Evolutionary conservation across 192 early-diverging fungal species (phyloP), one percentile per base, ranked within the genome.

Genomic region (Radiomyces spectabilis): DNA sequence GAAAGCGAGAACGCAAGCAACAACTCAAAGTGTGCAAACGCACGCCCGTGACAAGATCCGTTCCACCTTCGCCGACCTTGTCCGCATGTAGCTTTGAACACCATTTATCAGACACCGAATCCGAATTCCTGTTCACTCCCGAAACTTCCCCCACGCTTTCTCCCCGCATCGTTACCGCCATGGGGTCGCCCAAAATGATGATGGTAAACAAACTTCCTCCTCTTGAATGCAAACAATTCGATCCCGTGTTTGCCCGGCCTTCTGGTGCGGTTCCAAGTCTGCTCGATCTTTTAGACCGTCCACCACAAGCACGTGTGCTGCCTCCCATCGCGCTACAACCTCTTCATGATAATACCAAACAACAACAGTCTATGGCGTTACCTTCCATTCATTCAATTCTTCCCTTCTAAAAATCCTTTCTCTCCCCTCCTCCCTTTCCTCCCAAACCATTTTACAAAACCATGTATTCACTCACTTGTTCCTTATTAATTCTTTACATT

Each of bases 91-190:
- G 46, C 24, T 29, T 50, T 26, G 41, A 57, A 37, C 55, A 21
- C 22, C 32, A 52, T 16, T 30, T 31, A 29, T 55, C 53, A 32
- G 58, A 60, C 5, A 54, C 59, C 27, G 59, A 62, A 13, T 24
- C 16, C 42, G 68, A 70, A 10, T 70, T 42, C 38, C 59, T 74
- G 22, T 68, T 69, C 35, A 78, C 76, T 15, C 76, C 76, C 18
- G 72, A 78, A 53, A 55, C 68, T 4, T 77, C 74, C 0, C 77
- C 77, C 22, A 55, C 53, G 8, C 60, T 62, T 18, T 61, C 66
- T 9, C 51, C 53, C 31, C 66, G 60, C 13, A 33, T 57, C 16
- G 15, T 50, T 34, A 39, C 26, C 25, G 12, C 38, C 29, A 33
- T 33, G 51, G 32, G 51, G 16, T 33, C 51, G 4, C 29, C 33